A percentile compares a stretch with the other conserved stretches of the same genome.
phyloP scores from a whole-genome alignment of 352 stramenopile species.

The Pythium brassicae region DNA sequence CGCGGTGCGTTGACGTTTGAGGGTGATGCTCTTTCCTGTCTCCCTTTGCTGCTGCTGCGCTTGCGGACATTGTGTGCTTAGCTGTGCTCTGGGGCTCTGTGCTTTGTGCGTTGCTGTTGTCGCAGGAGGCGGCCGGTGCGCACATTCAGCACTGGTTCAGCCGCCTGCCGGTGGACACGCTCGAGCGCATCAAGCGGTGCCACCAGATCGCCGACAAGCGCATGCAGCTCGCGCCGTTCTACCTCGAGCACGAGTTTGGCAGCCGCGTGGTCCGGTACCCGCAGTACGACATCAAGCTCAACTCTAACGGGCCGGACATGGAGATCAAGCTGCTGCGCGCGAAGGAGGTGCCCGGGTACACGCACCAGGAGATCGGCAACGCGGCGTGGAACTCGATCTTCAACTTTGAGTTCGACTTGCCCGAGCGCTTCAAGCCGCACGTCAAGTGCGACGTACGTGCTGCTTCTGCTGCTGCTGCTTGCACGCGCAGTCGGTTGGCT shows the following conservation, averaged over 20 bases:
- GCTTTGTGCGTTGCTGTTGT: slow-evolving; percentile 1
- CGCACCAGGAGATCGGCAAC: slow-evolving; percentile 54
- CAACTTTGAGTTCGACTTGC: slow-evolving; percentile 74
- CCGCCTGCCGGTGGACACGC: slow-evolving; percentile 52
- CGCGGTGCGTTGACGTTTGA: slow-evolving; percentile 12
- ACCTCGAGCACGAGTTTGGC: slow-evolving; percentile 50
- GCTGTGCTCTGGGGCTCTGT: neutral
- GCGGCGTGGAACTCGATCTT: slow-evolving; percentile 75
- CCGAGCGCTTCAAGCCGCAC: slow-evolving; percentile 52
- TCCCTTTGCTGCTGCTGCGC: neutral
- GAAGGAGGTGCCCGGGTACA: slow-evolving; percentile 49
- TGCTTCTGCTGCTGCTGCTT: neutral
- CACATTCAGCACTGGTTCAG: slow-evolving; percentile 69
- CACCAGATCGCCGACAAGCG: slow-evolving; percentile 52
- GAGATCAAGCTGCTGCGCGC: slow-evolving; percentile 75
- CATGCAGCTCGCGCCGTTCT: slow-evolving; percentile 44
- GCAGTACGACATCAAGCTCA: slow-evolving; percentile 75
- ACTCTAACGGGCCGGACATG: slow-evolving; percentile 73
- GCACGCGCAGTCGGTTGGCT: neutral
- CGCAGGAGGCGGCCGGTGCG: slow-evolving; percentile 20
- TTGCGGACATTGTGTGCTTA: neutral
- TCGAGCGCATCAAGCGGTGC: slow-evolving; percentile 45
- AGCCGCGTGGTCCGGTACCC: slow-evolving; percentile 40
- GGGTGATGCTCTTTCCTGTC: neutral
- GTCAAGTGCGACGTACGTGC: slow-evolving; percentile 49